Conservation (phyloP, 2,329 filamentous ascomycete genomes). For the Aspergillus amoenus region DNA sequence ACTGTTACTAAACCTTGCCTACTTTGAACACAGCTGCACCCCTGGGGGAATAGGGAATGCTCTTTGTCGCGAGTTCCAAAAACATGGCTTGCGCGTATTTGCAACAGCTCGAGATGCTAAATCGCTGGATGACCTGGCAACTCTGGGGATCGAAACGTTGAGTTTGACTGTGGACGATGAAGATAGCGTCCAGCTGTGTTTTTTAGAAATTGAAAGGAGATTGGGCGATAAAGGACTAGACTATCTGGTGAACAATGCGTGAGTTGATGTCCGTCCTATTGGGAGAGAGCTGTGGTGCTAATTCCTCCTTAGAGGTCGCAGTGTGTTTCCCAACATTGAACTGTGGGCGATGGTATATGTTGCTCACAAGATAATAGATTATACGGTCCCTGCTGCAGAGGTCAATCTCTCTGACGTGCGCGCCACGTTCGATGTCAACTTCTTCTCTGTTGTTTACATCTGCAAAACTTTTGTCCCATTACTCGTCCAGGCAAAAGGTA, state of each 20-base stretch:
- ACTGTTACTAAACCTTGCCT: neutral
- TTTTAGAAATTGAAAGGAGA: conserved; percentile 46
- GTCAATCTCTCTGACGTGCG: conserved; percentile 51
- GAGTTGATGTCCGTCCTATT: conserved; percentile 16
- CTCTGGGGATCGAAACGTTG: conserved; percentile 55
- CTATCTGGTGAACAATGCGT: conserved; percentile 60
- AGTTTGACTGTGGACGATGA: conserved; percentile 54
- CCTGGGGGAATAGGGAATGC: conserved; percentile 60
- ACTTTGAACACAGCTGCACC: conserved; percentile 25
- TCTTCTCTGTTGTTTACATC: conserved; percentile 59
- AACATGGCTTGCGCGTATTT: conserved; percentile 54
- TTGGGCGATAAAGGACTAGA: conserved; percentile 53
- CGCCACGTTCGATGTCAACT: conserved; percentile 53
- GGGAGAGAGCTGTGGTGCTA: conserved; percentile 1
- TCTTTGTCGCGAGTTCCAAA: conserved; percentile 58
- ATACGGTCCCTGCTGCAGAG: conserved; percentile 59
- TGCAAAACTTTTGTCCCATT: conserved; percentile 58
- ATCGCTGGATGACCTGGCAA: conserved; percentile 50
- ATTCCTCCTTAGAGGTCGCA: conserved; percentile 26
- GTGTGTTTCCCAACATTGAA: conserved; percentile 20
- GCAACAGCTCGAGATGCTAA: conserved; percentile 56
- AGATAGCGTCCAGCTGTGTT: conserved; percentile 50
- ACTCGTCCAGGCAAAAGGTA: conserved; percentile 47
- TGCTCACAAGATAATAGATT: conserved; percentile 39
- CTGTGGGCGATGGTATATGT: neutral